Evolutionary conservation across 192 early-diverging fungal species (phyloP), one percentile per base, ranked within the genome.

Genomic region (Rhizophagus clarus): DNA sequence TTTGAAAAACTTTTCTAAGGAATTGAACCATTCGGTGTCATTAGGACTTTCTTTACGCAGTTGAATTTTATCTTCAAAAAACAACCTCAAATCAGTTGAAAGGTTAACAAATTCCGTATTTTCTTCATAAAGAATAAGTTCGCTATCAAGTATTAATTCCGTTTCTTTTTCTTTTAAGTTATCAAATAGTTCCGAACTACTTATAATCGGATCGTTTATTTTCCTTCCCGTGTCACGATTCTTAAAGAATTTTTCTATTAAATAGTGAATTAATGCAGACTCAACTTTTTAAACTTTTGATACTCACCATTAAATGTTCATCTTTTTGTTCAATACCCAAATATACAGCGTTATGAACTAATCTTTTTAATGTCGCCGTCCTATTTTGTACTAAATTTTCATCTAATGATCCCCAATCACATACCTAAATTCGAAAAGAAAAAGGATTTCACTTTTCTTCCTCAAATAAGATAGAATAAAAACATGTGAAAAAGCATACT

Each of bases 371-470:
- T 15, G 11, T 32, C n/a, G 31, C 28, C 69, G 78, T 32, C 32
- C 32, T 32, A 5, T 34, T 79, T 32, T 32, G 37, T 14, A 79
- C 31, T 0, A 79, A 14, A 26, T 26, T 79, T 56, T 26, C 78
- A 12, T 79, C 45, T 4, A 79, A 20, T 26, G 45, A 56, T 60
- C 68, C 67, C 78, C 78, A 79, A 42, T 79, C 78, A 31, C 78
- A 79, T 26, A 79, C 45, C 60, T 69, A 22, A 6, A 40, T 9
- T 20, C 6, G 7, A 32, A 32, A 32, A 32, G 32, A 32, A 26
- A 51, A 56, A 24, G 6, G 31, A 24, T 32, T 32, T 32, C 32
- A 3, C 1, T 32, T 32, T 32, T 32, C n/a, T 32, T 32, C 32
- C 1, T 1, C 3, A 75, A 29, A 62, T 75, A 10, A n/a, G 24